Evolutionary conservation across 352 stramenopile species (phyloP), one percentile per base, ranked within the genome.

Genomic region (Phytophthora sojae): DNA sequence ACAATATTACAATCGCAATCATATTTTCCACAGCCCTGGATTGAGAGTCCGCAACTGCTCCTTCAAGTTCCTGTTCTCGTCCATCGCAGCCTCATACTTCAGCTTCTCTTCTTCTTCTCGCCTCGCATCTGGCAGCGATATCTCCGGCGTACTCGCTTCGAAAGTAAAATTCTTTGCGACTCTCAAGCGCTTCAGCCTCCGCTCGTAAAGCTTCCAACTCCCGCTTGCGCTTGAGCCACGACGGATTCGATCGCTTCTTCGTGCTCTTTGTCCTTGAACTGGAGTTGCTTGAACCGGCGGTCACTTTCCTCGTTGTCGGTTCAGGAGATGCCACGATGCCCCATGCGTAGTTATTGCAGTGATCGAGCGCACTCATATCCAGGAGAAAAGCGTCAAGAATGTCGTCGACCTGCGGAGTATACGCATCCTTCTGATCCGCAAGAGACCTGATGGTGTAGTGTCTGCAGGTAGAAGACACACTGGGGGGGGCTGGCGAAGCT

Each of bases 191-290:
- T 55, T 42, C 23, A 17, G 12, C 56, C 45, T 69, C 5, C 49
- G 55, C 12, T n/a, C 53, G 44, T 2, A 69, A 25, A 11, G 26
- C 23, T 5, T 45, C 21, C 44, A 69, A 23, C 32, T 69, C 62
- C n/a, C 32, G 39, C 52, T 69, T 63, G 6, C 52, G 52, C 37
- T 55, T 60, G 51, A 55, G 35, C 39, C 50, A 67, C 23, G 60
- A 56, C 51, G 49, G 49, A 29, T 47, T 65, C 32, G 4, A 0
- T 11, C 45, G 45, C 15, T 45, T 60, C 44, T 60, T 60, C 17
- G 50, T 67, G 35, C 15, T 29, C 8, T 6, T 0, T 21, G 14
- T 49, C 2, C 42, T 11, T 21, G 39, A 7, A 3, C 2, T 49
- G 4, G 39, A n/a, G 39, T 21, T 19, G 39, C 4, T 19, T 21